Percentiles rank a stretch among this genome's conserved stretches.
Conservation (phyloP, 164 flowering plant species). For the Magnolia changhungtana region DNA sequence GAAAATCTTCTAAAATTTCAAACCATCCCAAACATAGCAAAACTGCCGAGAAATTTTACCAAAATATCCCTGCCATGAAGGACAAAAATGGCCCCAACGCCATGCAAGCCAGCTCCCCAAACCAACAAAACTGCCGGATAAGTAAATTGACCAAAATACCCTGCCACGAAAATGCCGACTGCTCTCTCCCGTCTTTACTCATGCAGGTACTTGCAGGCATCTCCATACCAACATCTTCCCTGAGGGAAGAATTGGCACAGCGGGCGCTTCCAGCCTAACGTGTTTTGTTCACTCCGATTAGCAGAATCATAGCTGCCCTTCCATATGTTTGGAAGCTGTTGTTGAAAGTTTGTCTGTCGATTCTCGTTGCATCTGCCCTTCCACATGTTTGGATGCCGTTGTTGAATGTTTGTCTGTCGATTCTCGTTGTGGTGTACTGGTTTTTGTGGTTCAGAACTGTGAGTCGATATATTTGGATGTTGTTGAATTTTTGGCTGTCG, state of each 20-base stretch:
- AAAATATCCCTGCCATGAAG: too few species aligned
- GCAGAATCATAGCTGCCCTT: neutral
- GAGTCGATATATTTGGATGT: neutral
- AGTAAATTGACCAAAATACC: too few species aligned
- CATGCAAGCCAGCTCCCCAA: too few species aligned
- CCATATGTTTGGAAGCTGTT: neutral
- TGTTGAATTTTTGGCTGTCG: neutral
- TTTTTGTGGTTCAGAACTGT: neutral
- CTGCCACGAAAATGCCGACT: too few species aligned
- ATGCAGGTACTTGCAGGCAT: slow-evolving; percentile 61
- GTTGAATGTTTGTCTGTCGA: neutral
- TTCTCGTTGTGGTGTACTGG: neutral
- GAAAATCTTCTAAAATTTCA: too few species aligned
- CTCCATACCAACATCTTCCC: slow-evolving; percentile 64
- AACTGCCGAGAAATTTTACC: too few species aligned
- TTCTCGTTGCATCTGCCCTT: neutral
- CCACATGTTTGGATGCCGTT: neutral
- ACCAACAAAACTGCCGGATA: too few species aligned
- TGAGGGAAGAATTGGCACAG: slow-evolving; percentile 39
- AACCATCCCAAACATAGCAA: too few species aligned
- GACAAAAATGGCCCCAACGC: too few species aligned
- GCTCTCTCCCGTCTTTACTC: slow-evolving; percentile 10
- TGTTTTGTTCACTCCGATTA: neutral
- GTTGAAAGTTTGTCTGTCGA: neutral
- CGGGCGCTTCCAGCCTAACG: neutral